Evolutionary conservation across 2,329 filamentous ascomycete species (phyloP).

Genomic region (Talaromyces marneffei): DNA sequence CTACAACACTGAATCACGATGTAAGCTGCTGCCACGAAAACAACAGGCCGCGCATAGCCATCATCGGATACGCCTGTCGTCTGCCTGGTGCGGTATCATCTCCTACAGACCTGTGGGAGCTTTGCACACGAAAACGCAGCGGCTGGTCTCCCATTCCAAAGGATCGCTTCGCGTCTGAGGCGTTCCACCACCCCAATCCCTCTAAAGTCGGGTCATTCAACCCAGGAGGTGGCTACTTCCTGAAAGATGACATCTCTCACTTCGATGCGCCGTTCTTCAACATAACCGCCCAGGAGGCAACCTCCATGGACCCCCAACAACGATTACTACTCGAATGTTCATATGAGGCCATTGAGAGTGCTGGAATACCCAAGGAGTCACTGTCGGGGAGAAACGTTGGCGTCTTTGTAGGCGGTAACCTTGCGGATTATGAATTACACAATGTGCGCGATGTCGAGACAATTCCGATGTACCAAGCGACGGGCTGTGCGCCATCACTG

Average conservation of each 20-base stretch:
- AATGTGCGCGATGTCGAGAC: constrained; percentile 14
- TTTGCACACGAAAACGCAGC: constrained; percentile 16
- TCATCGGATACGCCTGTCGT: constrained; percentile 15
- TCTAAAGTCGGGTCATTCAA: constrained; percentile 9
- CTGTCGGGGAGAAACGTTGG: constrained; percentile 20
- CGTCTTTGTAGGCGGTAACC: constrained; percentile 13
- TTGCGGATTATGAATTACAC: constrained; percentile 12
- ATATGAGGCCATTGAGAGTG: constrained; percentile 35
- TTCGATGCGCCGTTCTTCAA: constrained; percentile 18
- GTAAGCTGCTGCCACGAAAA: not conserved
- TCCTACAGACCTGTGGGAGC: constrained; percentile 14
- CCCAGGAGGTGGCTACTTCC: constrained; percentile 10
- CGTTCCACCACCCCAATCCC: constrained; percentile 13
- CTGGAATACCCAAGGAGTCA: constrained; percentile 19
- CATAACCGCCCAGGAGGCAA: constrained; percentile 15
- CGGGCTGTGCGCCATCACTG: constrained; percentile 12
- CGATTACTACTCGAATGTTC: constrained; percentile 16
- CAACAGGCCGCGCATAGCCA: constrained; percentile 6
- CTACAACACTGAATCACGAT: constrained; percentile 17
- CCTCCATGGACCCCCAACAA: constrained; percentile 18
- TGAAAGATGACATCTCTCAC: constrained; percentile 9
- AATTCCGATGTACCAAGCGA: constrained; percentile 14
- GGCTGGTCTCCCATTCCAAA: constrained; percentile 11
- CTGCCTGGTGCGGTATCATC: constrained; percentile 13
- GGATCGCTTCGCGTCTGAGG: constrained; percentile 8